Percentiles rank a stretch among this genome's conserved stretches.
These are phyloP conservation scores for Coniferiporia sulphurascens DNA, from an alignment of 1,284 basidiomycete genomes.

Conservation along the genomic window DNA sequence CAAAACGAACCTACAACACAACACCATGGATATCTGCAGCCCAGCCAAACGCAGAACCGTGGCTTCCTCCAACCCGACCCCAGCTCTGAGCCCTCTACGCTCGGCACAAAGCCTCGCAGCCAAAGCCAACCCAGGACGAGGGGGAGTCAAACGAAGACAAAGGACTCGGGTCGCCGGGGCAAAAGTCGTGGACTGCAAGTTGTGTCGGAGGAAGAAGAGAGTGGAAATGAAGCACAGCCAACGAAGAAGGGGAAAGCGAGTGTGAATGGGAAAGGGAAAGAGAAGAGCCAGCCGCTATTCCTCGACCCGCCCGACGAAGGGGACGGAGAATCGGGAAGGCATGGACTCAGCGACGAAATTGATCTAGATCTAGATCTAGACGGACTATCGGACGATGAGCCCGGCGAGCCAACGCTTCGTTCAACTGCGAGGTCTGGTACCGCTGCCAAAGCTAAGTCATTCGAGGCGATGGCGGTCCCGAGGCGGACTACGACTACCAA, in stretches of 20 bases:
- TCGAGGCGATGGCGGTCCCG: slow-evolving; percentile 15
- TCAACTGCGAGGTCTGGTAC: slow-evolving; percentile 31
- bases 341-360: background rate
- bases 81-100: slow-evolving; percentile 4
- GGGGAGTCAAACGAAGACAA: background rate
- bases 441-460: slow-evolving; percentile 14
- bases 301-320: slow-evolving; percentile 37
- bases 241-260: slow-evolving; percentile 18
- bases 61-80: slow-evolving; percentile 15
- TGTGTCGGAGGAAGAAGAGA: slow-evolving; percentile 15
- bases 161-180: background rate
- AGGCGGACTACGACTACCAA: slow-evolving; percentile 28
- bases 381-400: slow-evolving; percentile 1
- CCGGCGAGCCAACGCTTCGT: slow-evolving; percentile 19
- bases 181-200: slow-evolving; percentile 3
- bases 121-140: background rate
- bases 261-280: slow-evolving; percentile 22
- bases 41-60: slow-evolving; percentile 21
- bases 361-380: slow-evolving; percentile 2
- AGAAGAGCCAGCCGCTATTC: slow-evolving; percentile 33
- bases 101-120: background rate
- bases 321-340: slow-evolving; percentile 10
- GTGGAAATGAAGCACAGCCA: slow-evolving; percentile 13
- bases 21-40: slow-evolving; percentile 6
- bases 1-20: background rate